A percentile compares a stretch with the other conserved stretches of the same genome.
Evolutionary conservation across 352 stramenopile species (phyloP).

Genomic region (Phytophthora pseudosyringae): DNA sequence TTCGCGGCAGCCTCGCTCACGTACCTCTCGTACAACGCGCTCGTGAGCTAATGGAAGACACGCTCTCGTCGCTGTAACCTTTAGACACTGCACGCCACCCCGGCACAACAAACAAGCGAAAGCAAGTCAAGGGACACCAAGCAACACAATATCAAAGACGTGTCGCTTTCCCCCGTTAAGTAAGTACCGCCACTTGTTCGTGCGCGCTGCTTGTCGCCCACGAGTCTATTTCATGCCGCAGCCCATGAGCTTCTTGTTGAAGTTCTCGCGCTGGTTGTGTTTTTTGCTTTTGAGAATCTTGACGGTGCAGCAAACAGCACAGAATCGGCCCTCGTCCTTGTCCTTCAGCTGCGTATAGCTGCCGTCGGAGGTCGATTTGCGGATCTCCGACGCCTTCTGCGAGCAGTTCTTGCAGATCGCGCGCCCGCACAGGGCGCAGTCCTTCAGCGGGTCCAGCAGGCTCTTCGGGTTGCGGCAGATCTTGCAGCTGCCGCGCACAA

Average conservation of each 20-base stretch:
- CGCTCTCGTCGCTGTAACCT: slow-evolving; percentile 19
- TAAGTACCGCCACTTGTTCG: slow-evolving; percentile 35
- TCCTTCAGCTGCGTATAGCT: slow-evolving; percentile 51
- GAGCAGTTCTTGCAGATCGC: slow-evolving; percentile 87
- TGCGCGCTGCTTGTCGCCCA: slow-evolving; percentile 5
- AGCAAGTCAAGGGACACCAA: slow-evolving; percentile 5
- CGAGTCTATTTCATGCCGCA: slow-evolving; percentile 68
- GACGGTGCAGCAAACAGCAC: slow-evolving; percentile 81
- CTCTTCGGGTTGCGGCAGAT: slow-evolving; percentile 84
- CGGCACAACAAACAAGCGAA: not conserved
- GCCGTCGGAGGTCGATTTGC: slow-evolving; percentile 49
- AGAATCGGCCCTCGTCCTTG: slow-evolving; percentile 71
- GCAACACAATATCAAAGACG: slow-evolving; percentile 43
- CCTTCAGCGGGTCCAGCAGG: slow-evolving; percentile 71
- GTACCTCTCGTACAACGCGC: slow-evolving; percentile 70
- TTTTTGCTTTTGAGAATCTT: slow-evolving; percentile 79
- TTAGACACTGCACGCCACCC: slow-evolving; percentile 18
- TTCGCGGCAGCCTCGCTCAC: slow-evolving; percentile 73
- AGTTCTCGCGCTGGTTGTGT: slow-evolving; percentile 72
- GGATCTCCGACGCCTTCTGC: slow-evolving; percentile 76
- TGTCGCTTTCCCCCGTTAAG: slow-evolving; percentile 35
- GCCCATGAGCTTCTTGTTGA: slow-evolving; percentile 83
- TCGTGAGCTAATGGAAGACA: slow-evolving; percentile 35
- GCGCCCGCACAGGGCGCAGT: slow-evolving; percentile 81
- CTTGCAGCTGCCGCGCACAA: slow-evolving; percentile 76